Conservation (phyloP, 805 yeast genomes). For the Myxozyma neglecta region DNA sequence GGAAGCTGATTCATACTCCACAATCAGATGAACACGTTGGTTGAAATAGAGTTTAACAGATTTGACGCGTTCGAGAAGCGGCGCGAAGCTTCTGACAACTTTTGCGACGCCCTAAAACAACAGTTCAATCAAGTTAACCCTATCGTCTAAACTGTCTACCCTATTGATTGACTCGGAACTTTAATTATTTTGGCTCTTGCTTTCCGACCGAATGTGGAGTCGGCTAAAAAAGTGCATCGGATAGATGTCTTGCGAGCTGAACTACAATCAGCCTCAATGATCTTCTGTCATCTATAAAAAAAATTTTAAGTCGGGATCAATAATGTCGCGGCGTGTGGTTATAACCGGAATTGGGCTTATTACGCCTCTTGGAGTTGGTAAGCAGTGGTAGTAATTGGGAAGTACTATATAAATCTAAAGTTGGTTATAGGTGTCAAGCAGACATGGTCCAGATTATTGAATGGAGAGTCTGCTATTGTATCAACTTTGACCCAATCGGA, state of each 20-base stretch:
- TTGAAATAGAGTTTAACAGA: not conserved
- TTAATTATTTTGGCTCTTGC: not conserved
- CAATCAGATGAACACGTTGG: not conserved
- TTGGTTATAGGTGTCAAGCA: conserved; percentile 33
- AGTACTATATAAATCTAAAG: not conserved
- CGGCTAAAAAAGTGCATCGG: not conserved
- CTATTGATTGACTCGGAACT: no score
- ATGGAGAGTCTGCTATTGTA: conserved; percentile 43
- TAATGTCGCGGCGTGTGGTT: conserved; percentile 59
- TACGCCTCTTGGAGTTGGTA: conserved; percentile 82
- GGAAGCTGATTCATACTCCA: not conserved
- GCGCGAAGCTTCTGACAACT: conserved; percentile 11
- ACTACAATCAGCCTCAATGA: not conserved
- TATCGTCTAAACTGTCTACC: no score
- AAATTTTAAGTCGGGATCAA: not conserved
- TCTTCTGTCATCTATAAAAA: not conserved
- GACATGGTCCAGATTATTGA: conserved; percentile 42
- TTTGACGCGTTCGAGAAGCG: conserved; percentile 9
- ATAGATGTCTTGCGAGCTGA: not conserved
- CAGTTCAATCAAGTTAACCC: no score
- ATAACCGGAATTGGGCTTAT: conserved; percentile 89
- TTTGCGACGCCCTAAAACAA: not conserved
- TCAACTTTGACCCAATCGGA: conserved; percentile 43
- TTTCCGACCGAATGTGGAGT: not conserved
- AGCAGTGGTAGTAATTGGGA: conserved; percentile 29